Conservation (phyloP, 192 early-diverging fungal species). For the Gonapodya sp. region DNA sequence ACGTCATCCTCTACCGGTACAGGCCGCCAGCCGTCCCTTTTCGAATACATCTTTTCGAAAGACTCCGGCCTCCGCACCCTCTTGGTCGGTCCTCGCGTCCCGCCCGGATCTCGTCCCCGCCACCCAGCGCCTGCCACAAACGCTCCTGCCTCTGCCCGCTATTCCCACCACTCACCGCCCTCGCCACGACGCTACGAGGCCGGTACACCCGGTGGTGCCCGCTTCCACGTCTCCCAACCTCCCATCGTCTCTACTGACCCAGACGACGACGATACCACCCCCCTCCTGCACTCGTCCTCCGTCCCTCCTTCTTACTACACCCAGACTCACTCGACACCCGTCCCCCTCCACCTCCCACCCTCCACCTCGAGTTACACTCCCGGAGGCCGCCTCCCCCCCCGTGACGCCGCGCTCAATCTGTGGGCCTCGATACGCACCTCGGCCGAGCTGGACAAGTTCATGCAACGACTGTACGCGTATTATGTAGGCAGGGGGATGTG, state of each 20-base stretch:
- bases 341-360: not conserved
- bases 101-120: not conserved
- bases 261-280: not conserved
- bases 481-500: conserved; percentile 80
- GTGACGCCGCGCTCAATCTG: not conserved
- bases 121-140: not conserved
- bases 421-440: not conserved
- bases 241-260: not conserved
- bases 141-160: not conserved
- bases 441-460: not conserved
- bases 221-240: not conserved
- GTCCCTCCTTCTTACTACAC: not conserved
- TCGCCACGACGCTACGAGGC: not conserved
- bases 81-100: not conserved
- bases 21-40: not conserved
- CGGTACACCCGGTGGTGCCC: not conserved
- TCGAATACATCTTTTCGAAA: not conserved
- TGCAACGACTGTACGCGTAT: conserved; percentile 64
- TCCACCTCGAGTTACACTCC: too few species aligned
- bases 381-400: not conserved
- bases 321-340: not conserved
- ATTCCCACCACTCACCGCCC: too few species aligned
- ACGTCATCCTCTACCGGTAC: too few species aligned
- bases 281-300: not conserved
- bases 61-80: not conserved